These are phyloP conservation scores for Naganishia vaughanmartiniae DNA, from an alignment of 768 basidiomycete genomes.

Conservation along the genomic window DNA sequence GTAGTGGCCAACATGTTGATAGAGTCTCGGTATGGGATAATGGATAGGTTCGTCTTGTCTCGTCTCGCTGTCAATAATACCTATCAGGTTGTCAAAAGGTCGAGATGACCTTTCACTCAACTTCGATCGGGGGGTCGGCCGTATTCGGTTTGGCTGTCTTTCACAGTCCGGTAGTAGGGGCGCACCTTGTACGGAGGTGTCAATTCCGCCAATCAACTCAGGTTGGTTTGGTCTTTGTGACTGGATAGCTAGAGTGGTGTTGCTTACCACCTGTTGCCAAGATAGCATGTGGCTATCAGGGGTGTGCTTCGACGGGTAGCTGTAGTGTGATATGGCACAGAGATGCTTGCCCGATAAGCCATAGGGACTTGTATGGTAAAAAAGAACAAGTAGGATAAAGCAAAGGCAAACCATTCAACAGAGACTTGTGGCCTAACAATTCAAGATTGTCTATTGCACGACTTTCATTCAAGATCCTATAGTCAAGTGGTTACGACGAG, in stretches of 20 bases:
- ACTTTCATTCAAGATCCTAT: conserved; percentile 8
- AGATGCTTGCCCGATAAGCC: too few relatives aligned
- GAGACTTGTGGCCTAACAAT: too few relatives aligned
- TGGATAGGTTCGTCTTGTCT: too few relatives aligned
- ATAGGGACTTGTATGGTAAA: too few relatives aligned
- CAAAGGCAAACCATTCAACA: too few relatives aligned
- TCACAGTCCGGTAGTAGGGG: background rate
- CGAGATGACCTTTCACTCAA: conserved; percentile 1
- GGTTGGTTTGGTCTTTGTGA: background rate
- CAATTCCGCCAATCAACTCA: conserved; percentile 23
- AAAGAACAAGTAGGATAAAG: too few relatives aligned
- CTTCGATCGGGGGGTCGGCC: conserved; percentile 20
- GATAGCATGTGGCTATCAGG: too few relatives aligned
- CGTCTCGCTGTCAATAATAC: background rate
- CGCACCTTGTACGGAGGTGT: conserved; percentile 13
- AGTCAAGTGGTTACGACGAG: conserved; percentile 23
- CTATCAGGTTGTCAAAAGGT: background rate
- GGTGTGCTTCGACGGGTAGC: too few relatives aligned
- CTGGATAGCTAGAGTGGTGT: too few relatives aligned
- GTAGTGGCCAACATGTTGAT: conserved; percentile 8
- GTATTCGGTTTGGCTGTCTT: conserved; percentile 13
- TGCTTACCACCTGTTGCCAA: too few relatives aligned
- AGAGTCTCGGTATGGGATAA: background rate
- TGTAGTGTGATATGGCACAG: too few relatives aligned
- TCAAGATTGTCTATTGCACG: too few relatives aligned